Evolutionary conservation across 176 grass and related monocot genomes (phyloP), one percentile per base, ranked within the genome.

Genomic region (Oryza rufipogon): DNA sequence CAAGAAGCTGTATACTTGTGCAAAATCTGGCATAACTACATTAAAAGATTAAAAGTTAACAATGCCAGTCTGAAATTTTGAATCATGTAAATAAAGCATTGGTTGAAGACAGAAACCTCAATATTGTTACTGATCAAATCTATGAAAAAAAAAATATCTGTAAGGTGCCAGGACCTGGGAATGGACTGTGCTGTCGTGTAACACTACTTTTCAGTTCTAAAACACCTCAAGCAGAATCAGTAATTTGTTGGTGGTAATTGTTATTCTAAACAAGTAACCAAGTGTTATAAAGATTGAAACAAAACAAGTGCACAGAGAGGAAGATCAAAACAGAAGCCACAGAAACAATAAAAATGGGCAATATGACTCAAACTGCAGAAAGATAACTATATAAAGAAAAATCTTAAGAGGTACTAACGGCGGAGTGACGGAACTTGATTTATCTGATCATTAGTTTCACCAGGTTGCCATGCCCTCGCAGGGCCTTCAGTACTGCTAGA

Each of bases 21-120:
- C 84, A 84, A 99, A 99, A 90, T 99, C 96, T 54, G 96, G 96
- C 93, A 92, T 96, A 84, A 86, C 96, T 99, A 76, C 84, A 77
- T 39, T 68, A 79, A 65, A 49, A 84, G 86, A 74, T 64, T 45
- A 38, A 84, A 23, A 74, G 64, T 83, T 66, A 82, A 91, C 13
- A 22, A 73, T 67, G 19, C 2, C 11, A 66, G 56, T 83, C 16
- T 6, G 4, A 67, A 61, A 70, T 58, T 86, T 22, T 4, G 2
- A 71, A 51, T 54, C 36, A 39, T 26, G 54, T 33, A 84, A 76
- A 38, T 5, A 36, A 63, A 68, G 61, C 16, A 80, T 83, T 54
- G n/a, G 7, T 83, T 67, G 8, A 72, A 4, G 77, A 71, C 3
- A 65, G 83, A 78, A 81, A 22, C 8, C 14, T n/a, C 46, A 25